A percentile compares a stretch with the other conserved stretches of the same genome.
Conservation (phyloP, 2,329 filamentous ascomycete genomes). For the Intubia oerlemansii region DNA sequence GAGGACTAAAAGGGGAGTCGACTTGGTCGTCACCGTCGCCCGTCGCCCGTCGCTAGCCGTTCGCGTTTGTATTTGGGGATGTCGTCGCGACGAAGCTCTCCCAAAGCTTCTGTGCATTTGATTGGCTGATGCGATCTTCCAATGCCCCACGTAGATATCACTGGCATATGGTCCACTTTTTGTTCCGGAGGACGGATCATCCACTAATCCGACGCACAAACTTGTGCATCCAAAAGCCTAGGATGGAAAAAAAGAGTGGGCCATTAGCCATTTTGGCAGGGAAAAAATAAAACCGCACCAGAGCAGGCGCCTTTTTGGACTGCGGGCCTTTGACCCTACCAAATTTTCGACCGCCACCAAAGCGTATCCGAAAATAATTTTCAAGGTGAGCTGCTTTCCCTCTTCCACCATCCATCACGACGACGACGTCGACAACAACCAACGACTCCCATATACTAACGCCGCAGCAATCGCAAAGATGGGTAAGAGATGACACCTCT, state of each 20-base stretch:
- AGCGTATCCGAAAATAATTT: constrained; percentile 9
- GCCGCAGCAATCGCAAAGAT: constrained; percentile 1
- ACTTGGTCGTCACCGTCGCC: no score
- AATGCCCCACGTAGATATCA: no score
- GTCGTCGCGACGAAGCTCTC: no score
- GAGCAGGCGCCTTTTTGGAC: no score
- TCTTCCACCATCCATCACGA: constrained; percentile 2
- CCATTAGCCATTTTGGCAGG: constrained; percentile 2
- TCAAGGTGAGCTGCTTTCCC: constrained; percentile 6
- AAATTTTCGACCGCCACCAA: constrained; percentile 7
- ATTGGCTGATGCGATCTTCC: no score
- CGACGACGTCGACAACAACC: constrained; percentile 11
- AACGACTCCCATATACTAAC: no score
- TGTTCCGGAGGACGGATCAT: constrained; percentile 5
- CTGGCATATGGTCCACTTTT: no score
- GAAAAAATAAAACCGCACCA: constrained; percentile 5
- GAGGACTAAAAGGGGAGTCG: no score
- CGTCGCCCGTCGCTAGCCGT: no score
- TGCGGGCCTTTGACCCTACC: no score
- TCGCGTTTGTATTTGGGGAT: no score
- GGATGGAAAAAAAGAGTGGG: constrained; percentile 2
- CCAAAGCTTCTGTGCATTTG: no score
- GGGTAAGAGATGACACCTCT: constrained; percentile 1
- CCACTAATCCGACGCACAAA: constrained; percentile 7
- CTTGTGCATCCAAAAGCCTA: constrained; percentile 1